phyloP scores from a whole-genome alignment of 495 filamentous ascomycete genomes.

The Tetracladium setigerum region DNA sequence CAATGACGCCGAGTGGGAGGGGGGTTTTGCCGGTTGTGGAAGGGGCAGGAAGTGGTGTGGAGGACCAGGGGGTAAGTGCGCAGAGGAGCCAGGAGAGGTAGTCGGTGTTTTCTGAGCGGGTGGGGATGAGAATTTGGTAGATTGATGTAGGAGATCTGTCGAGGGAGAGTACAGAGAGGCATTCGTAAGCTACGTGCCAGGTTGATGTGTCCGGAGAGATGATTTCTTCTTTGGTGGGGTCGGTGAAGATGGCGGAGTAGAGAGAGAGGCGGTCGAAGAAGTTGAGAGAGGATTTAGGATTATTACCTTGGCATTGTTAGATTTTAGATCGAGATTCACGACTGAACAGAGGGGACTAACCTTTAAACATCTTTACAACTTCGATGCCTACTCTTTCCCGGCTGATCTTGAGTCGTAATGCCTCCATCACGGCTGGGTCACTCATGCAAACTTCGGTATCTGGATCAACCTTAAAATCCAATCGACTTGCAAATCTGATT shows the following conservation, averaged over 20 bases:
- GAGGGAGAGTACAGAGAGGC: constrained; percentile 33
- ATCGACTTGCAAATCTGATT: constrained; percentile 80
- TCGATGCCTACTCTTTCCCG: constrained; percentile 81
- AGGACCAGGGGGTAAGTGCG: constrained; percentile 69
- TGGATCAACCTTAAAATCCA: constrained; percentile 68
- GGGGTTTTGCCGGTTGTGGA: constrained; percentile 37
- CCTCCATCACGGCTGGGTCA: constrained; percentile 60
- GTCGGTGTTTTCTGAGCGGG: constrained; percentile 48
- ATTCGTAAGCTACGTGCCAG: constrained; percentile 46
- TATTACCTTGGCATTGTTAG: constrained; percentile 42
- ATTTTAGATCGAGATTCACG: background rate
- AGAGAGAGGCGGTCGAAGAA: constrained; percentile 67
- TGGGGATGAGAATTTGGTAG: constrained; percentile 49
- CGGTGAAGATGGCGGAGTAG: constrained; percentile 75
- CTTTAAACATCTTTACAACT: constrained; percentile 83
- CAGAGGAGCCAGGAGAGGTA: constrained; percentile 72
- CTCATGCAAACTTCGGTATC: constrained; percentile 67
- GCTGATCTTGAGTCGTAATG: constrained; percentile 83
- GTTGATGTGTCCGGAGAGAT: constrained; percentile 28
- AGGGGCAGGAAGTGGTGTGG: constrained; percentile 32
- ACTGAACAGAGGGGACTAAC: constrained; percentile 28
- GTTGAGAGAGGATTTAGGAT: constrained; percentile 60
- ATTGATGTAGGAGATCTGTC: constrained; percentile 42
- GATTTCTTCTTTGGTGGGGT: constrained; percentile 39
- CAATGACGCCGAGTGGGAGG: constrained; percentile 45